Evolutionary conservation across 2,329 filamentous ascomycete species (phyloP), one percentile per base, ranked within the genome.

Genomic region (Capronia coronata): DNA sequence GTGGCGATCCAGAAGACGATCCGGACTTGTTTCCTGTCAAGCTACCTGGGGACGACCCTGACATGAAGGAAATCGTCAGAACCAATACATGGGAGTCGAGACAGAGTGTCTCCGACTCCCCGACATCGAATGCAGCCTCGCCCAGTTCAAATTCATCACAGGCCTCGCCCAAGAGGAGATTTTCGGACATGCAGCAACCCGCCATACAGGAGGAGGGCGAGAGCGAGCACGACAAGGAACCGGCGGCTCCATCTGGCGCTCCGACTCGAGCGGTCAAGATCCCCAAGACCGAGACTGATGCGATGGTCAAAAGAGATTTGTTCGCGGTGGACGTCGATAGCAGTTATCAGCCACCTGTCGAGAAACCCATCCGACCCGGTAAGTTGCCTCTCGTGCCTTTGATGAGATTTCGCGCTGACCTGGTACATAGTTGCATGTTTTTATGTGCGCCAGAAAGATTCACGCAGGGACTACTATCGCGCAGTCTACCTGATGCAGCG

Each of bases 401-500:
- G 32, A 34, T n/a, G 51, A 35, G 46, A 38, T 10, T 19, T 10
- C 43, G 16, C 9, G 34, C 67, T 75, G 65, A 74, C 61, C 10
- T 27, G n/a, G 23, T 27, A 39, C 30, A 71, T 76, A 65, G 82
- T 94, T 35, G 91, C 91, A 43, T 96, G 90, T 70, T 89, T 97
- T 66, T 97, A 94, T 63, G 71, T 96, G 18, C 76, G 67, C 52
- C 70, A 77, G 43, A 68, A 77, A 11, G 66, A 75, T 21, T 75
- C 73, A 29, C 67, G 69, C 46, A 64, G 71, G 43, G 79, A 82
- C 53, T 86, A 84, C 59, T 83, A 96, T 68, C 82, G 86, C 54
- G 91, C 93, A 5, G 75, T 97, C 11, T 98, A 98, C 65, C 73
- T 97, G 10, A 80, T 79, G 63, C 79, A 88, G 60, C 82, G 90